Evolutionary conservation across 2,329 filamentous ascomycete genomes (phyloP), one percentile per base, ranked within the genome.

Genomic region (Botrytis tulipae): DNA sequence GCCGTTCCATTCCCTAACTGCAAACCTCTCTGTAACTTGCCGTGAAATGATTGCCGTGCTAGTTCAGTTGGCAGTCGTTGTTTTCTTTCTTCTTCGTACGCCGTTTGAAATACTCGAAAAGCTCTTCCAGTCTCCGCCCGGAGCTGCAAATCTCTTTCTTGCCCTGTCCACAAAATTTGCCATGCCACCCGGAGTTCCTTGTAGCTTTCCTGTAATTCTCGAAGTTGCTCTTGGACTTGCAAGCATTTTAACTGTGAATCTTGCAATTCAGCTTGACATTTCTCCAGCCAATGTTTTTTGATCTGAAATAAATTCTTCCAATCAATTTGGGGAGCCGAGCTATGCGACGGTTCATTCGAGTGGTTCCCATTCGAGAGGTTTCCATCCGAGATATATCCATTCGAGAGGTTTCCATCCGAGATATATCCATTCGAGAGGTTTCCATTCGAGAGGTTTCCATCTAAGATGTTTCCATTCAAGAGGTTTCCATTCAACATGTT

Each of bases 361-460:
- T 29, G 0, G 12, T 29, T 54, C 0, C 4, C 10, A 10, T 48
- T 12, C 10, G 3, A 12, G 46, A 2, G 4, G 3, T 48, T 4
- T 1, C 7, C 7, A 22, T 25, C 5, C 1, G 9, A 25, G n/a
- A n/a, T n/a, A n/a, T n/a, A n/a, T n/a, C n/a, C 14, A 42, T 16
- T 42, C 14, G 14, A 42, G 40, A 42, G 40, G 40, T 14, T 40
- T 14, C 40, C 40, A 40, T 40, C 10, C 10, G 37, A 40, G 2
- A 40, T 8, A 0, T 40, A 10, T 40, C 37, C 37, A 40, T 37
- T 37, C 51, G 25, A 54, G 51, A 54, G 0, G 2, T 16, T 54
- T 4, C 0, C n/a, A n/a, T 54, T 16, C 25, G 25, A 54, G 48
- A n/a, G 0, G 12, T n/a, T 54, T 18, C 2, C 51, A n/a, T 54